Evolutionary conservation across 352 stramenopile genomes (phyloP), one percentile per base, ranked within the genome.

Genomic region (Phytophthora fragariae): DNA sequence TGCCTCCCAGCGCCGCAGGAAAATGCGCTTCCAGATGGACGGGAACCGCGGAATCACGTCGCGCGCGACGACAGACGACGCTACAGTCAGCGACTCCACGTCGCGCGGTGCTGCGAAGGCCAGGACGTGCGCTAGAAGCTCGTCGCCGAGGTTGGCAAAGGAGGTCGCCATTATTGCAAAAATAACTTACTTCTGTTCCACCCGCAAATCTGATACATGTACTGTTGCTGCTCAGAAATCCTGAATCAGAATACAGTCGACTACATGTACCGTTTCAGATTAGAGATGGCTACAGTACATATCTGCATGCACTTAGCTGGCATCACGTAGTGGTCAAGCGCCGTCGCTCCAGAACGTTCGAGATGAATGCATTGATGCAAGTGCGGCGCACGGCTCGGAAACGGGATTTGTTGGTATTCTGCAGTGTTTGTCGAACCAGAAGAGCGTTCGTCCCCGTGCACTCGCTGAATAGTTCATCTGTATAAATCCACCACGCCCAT

Each of bases 21-120:
- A 94, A 29, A 92, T 76, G 56, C 70, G 56, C 57, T 80, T 86
- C 87, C 87, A 94, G 65, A 94, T 73, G 8, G 17, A 37, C 12
- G 85, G 77, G 37, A 88, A 92, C n/a, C 49, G 56, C 44, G 79
- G 80, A 15, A 94, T 27, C 39, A 92, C 84, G 17, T 85, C 53
- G 1, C 62, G 58, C 62, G 79, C 77, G 29, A 94, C 73, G 19
- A 72, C 41, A 41, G 72, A 72, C 35, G 77, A 87, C 31, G 85
- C 84, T 3, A 91, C 82, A 17, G 87, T 86, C 47, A 80, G 9
- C 9, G 82, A 78, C 57, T 94, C 86, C 3, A 94, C 69, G 62
- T 92, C 86, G 8, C 84, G 79, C 19, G 86, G 59, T 33, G 72
- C 41, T 19, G 77, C 31, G 68, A 80, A 88, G 62, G 64, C 50